Percentiles rank a stretch among this genome's conserved stretches.
These are phyloP conservation scores for Monosporascus ibericus DNA, from an alignment of 2,329 filamentous ascomycete species.

Conservation along the genomic window DNA sequence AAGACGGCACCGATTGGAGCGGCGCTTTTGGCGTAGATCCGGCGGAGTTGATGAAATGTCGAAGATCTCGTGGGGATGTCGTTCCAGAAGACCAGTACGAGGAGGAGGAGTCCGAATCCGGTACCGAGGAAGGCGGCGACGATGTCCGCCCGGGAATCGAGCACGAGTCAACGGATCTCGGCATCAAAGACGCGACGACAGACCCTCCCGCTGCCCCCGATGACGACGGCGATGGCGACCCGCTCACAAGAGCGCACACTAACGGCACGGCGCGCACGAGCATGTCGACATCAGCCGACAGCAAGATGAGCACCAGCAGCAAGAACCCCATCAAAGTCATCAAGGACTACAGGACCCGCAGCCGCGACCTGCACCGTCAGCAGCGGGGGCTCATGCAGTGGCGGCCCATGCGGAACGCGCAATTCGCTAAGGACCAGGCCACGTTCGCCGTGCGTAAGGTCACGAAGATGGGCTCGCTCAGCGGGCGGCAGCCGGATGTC, in stretches of 20 bases:
- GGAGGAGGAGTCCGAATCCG: conserved; percentile 17
- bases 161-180: conserved; percentile 21
- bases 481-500: conserved; percentile 78
- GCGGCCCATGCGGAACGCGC: conserved; percentile 78
- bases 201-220: conserved; percentile 4
- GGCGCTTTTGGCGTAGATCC: conserved; percentile 81
- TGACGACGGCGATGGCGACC: conserved; percentile 3
- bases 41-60: conserved; percentile 35
- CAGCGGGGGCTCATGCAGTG: conserved; percentile 93
- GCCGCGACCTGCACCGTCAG: conserved; percentile 73
- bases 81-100: conserved; percentile 35
- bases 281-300: background rate
- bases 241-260: conserved; percentile 17
- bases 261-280: conserved; percentile 4
- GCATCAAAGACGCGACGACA: conserved; percentile 33
- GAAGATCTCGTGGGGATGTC: conserved; percentile 14
- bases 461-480: conserved; percentile 69
- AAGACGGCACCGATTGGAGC: conserved; percentile 79
- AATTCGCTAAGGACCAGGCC: conserved; percentile 84
- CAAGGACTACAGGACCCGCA: conserved; percentile 61
- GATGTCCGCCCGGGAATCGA: conserved; percentile 15
- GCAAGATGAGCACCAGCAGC: conserved; percentile 25
- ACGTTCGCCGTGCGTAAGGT: conserved; percentile 71
- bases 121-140: conserved; percentile 28
- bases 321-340: conserved; percentile 51